Percentiles rank a stretch among this genome's conserved stretches.
phyloP scores from a whole-genome alignment of 2,329 filamentous ascomycete species.

The Venturia nashicola region DNA sequence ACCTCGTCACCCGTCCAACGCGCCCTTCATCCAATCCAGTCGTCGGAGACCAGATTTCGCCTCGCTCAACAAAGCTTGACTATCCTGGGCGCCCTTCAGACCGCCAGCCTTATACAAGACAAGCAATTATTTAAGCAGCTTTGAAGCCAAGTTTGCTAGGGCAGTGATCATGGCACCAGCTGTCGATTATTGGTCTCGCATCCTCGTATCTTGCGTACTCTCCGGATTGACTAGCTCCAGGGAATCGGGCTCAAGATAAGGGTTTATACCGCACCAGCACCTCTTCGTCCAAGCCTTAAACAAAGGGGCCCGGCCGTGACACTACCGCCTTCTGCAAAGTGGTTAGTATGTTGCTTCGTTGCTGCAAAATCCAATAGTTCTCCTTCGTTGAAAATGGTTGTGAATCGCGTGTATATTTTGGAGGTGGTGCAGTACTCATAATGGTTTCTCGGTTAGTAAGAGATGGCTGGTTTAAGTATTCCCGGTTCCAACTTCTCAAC shows the following conservation, averaged over 20 bases:
- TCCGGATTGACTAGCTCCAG: not conserved
- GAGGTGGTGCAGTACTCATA: not conserved
- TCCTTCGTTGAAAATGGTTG: not conserved
- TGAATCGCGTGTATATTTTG: not conserved
- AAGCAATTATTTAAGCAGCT: not conserved
- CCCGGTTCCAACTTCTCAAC: not conserved
- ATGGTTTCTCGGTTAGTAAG: not conserved
- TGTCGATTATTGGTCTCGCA: not conserved
- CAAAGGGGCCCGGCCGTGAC: not conserved
- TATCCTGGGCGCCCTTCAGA: not conserved
- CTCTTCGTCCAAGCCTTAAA: not conserved
- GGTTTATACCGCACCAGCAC: not conserved
- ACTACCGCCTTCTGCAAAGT: not conserved
- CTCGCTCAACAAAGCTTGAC: not conserved
- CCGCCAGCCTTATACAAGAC: not conserved
- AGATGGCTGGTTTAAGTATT: not conserved
- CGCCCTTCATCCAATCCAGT: not conserved
- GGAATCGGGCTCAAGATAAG: not conserved
- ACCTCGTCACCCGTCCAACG: not conserved
- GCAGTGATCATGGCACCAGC: not conserved
- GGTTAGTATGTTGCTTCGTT: not conserved
- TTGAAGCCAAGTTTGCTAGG: not conserved
- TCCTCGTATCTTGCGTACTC: no score
- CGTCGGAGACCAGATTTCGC: not conserved
- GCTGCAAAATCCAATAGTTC: not conserved